Conservation (phyloP, 176 grass and related monocot genomes). For the Rhynchospora breviuscula region DNA sequence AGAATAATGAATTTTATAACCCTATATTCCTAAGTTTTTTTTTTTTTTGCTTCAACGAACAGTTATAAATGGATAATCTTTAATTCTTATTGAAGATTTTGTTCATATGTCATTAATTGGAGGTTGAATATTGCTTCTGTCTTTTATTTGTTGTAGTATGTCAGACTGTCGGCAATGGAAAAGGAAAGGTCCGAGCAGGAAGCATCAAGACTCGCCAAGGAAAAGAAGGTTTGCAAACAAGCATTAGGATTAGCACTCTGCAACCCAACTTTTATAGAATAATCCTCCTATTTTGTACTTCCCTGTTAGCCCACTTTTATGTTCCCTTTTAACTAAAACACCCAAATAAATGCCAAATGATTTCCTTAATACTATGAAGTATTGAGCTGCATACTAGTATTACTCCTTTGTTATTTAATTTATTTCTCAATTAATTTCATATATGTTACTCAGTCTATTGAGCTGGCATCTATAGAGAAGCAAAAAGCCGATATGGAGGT, state of each 20-base stretch:
- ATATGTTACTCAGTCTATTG: conserved; percentile 23
- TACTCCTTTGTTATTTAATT: background rate
- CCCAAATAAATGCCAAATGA: background rate
- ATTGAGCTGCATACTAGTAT: background rate
- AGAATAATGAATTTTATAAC: background rate
- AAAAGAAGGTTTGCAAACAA: conserved; percentile 16
- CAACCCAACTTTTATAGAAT: background rate
- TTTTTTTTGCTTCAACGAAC: background rate
- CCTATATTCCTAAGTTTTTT: background rate
- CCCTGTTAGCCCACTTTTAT: background rate
- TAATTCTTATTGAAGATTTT: background rate
- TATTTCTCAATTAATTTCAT: background rate
- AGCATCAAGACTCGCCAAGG: conserved; percentile 2
- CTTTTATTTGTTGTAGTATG: conserved; percentile 13
- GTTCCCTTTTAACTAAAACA: background rate
- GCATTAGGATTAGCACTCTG: background rate
- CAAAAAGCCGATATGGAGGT: conserved; percentile 60
- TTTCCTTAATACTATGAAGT: background rate
- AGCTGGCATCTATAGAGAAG: conserved; percentile 48
- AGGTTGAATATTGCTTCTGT: background rate
- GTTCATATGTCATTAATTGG: background rate
- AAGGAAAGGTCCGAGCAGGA: background rate
- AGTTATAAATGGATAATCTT: background rate
- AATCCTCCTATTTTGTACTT: background rate
- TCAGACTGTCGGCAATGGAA: background rate